Conservation (phyloP, 1,139 yeast species). For the Taphrina deformans region DNA sequence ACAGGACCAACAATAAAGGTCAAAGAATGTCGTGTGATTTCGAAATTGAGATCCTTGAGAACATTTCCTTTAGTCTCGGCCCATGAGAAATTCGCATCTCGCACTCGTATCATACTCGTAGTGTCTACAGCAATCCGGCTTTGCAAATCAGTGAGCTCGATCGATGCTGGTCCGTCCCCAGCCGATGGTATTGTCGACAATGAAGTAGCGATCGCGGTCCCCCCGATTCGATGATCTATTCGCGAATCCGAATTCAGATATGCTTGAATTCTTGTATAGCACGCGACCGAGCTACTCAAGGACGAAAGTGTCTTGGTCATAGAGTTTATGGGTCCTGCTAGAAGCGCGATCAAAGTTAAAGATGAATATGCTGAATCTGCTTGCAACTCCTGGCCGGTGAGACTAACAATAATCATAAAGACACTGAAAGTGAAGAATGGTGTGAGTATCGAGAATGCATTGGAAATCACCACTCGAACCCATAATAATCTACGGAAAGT, state of each 20-base stretch:
- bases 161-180: too few species aligned
- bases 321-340: constrained; percentile 70
- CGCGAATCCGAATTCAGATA: constrained; percentile 43
- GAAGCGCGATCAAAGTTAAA: constrained; percentile 66
- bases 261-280: constrained; percentile 57
- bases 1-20: constrained; percentile 75
- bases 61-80: constrained; percentile 46
- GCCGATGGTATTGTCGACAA: too few species aligned
- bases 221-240: constrained; percentile 45
- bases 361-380: constrained; percentile 81
- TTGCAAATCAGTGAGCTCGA: constrained; percentile 60
- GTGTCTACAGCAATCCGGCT: background rate
- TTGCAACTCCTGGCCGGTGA: constrained; percentile 52
- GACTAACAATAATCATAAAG: constrained; percentile 69
- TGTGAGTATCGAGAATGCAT: constrained; percentile 59
- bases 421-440: constrained; percentile 69
- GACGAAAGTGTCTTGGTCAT: constrained; percentile 68
- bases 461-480: constrained; percentile 58
- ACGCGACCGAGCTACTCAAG: constrained; percentile 62
- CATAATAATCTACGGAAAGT: constrained; percentile 47
- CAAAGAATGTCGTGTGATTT: constrained; percentile 62
- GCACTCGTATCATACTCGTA: background rate
- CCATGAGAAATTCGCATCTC: background rate
- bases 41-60: constrained; percentile 75
- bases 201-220: too few species aligned